Percentiles rank a stretch among this genome's conserved stretches.
These are phyloP conservation scores for Aspergillus sp. DNA, from an alignment of 2,329 filamentous ascomycete genomes.

Conservation along the genomic window DNA sequence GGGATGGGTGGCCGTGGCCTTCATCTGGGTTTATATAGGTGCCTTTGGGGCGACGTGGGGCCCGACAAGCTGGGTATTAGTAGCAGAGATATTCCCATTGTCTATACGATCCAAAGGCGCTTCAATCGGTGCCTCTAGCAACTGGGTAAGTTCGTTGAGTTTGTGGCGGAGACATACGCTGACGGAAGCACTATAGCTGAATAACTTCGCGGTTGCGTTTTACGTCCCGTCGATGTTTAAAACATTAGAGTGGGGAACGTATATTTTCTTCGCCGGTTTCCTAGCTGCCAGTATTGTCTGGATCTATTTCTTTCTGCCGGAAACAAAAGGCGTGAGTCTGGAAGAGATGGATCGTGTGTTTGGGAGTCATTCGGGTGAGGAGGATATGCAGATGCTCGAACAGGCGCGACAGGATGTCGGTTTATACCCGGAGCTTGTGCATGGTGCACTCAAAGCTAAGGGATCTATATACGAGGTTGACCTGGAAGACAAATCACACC, in stretches of 20 bases:
- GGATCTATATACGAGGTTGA: too few species aligned
- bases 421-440: too few species aligned
- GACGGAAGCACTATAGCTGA: slow-evolving; percentile 17
- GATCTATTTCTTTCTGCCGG: slow-evolving; percentile 42
- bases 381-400: too few species aligned
- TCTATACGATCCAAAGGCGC: slow-evolving; percentile 25
- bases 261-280: slow-evolving; percentile 24
- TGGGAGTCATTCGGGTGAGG: not conserved
- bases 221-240: slow-evolving; percentile 19
- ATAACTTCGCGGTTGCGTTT: too few species aligned
- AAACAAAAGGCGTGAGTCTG: slow-evolving; percentile 54
- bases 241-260: slow-evolving; percentile 21
- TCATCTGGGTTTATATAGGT: slow-evolving; percentile 24
- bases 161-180: too few species aligned
- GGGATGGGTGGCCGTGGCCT: slow-evolving; percentile 23
- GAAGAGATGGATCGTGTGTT: slow-evolving; percentile 48
- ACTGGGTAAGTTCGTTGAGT: slow-evolving; percentile 17
- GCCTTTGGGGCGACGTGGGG: slow-evolving; percentile 24
- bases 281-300: slow-evolving; percentile 17
- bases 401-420: too few species aligned
- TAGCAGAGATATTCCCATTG: slow-evolving; percentile 25
- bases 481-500: too few species aligned
- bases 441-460: too few species aligned
- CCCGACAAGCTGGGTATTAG: slow-evolving; percentile 16
- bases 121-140: slow-evolving; percentile 22